These are phyloP conservation scores for Penium margaritaceum DNA, from an alignment of 139 green algal species.

Conservation along the genomic window DNA sequence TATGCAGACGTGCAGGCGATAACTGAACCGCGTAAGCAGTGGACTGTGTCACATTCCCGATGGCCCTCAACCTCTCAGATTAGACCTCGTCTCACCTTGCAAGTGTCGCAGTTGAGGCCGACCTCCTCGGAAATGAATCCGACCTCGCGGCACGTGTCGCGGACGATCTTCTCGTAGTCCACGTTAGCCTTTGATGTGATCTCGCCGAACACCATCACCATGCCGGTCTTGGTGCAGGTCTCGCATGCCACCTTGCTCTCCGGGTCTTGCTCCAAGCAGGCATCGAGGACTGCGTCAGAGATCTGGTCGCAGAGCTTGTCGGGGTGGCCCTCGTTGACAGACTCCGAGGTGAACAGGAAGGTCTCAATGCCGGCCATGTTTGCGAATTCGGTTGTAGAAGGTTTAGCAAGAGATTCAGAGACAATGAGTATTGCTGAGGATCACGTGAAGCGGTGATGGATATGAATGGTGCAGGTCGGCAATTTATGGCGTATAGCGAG, in stretches of 20 bases:
- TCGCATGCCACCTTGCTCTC: conserved; percentile 76
- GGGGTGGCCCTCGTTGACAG: conserved; percentile 75
- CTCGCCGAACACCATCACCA: conserved; percentile 99
- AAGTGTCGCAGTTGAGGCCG: conserved; percentile 89
- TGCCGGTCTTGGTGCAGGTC: conserved; percentile 95
- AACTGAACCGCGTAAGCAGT: too few species aligned
- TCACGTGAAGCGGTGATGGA: too few species aligned
- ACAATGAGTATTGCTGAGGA: too few species aligned
- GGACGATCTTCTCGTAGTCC: conserved; percentile 93
- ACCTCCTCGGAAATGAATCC: conserved; percentile 89
- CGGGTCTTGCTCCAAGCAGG: conserved; percentile 72
- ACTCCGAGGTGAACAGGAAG: conserved; percentile 93
- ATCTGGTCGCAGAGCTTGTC: conserved; percentile 93
- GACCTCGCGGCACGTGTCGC: conserved; percentile 72
- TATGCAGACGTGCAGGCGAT: too few species aligned
- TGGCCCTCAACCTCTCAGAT: too few species aligned
- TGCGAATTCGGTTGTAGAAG: too few species aligned
- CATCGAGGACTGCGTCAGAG: conserved; percentile 95
- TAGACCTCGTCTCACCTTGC: conserved; percentile 79
- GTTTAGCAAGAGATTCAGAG: too few species aligned
- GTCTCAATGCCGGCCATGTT: conserved; percentile 50
- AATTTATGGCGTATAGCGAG: too few species aligned
- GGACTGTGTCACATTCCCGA: too few species aligned
- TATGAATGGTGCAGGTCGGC: too few species aligned
- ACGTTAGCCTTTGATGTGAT: conserved; percentile 98